phyloP scores from a whole-genome alignment of 306 rosid species.

The Crotalaria pallida region DNA sequence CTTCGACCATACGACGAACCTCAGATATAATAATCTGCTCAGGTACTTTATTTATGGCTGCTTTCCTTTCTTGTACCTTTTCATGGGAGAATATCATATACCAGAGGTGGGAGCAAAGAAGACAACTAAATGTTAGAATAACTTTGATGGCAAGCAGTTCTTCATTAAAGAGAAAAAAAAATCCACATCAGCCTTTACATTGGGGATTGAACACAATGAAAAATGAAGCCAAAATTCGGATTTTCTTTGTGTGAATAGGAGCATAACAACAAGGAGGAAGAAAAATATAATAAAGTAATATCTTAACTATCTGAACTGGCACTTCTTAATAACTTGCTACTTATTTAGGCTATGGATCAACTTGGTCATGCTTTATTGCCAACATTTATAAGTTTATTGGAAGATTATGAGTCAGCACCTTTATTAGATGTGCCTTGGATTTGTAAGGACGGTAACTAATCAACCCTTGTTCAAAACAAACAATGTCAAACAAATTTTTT shows the following conservation, averaged over 20 bases:
- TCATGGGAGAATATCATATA: constrained; percentile 14
- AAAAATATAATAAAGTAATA: neutral
- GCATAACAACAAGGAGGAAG: neutral
- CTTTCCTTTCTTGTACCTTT: constrained; percentile 73
- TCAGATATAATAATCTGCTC: constrained; percentile 75
- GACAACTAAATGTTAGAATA: neutral
- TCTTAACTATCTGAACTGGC: neutral
- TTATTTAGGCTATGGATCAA: neutral
- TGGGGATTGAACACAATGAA: neutral
- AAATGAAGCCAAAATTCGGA: neutral
- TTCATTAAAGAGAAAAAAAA: neutral
- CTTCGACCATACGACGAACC: constrained; percentile 92
- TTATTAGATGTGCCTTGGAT: neutral
- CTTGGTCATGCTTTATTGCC: neutral
- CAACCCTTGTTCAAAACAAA: neutral
- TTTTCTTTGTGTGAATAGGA: neutral
- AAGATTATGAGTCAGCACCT: neutral
- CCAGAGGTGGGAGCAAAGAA: constrained; percentile 19
- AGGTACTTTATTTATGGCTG: constrained; percentile 65
- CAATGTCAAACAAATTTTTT: neutral
- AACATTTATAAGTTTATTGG: neutral
- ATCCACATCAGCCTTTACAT: neutral
- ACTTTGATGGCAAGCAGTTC: neutral
- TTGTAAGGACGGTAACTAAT: neutral
- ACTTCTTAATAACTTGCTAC: neutral